Conservation (phyloP, 148 eudicot genomes). For the Heliosperma pusillum region DNA sequence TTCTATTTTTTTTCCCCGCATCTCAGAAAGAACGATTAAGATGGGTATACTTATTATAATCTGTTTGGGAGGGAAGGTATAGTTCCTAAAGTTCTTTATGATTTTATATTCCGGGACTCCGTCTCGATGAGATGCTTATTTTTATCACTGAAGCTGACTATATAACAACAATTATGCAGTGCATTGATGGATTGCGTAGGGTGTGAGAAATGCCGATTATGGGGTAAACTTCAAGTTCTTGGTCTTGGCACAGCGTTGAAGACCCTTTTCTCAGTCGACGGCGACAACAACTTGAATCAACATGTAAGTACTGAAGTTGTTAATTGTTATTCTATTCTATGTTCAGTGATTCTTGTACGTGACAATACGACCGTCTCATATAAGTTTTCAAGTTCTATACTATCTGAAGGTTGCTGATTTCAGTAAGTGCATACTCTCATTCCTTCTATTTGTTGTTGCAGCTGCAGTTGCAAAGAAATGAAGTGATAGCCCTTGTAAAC, state of each 20-base stretch:
- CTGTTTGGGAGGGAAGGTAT: too few species aligned
- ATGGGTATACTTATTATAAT: too few species aligned
- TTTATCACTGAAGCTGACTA: background rate
- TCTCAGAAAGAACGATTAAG: background rate
- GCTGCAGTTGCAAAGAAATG: conserved; percentile 42
- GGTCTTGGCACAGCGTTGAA: conserved; percentile 96
- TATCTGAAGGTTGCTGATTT: background rate
- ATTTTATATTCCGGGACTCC: too few species aligned
- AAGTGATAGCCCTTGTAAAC: conserved; percentile 43
- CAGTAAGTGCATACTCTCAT: background rate
- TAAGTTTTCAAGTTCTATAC: background rate
- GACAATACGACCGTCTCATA: too few species aligned
- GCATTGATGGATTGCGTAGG: conserved; percentile 97
- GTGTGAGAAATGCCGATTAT: conserved; percentile 92
- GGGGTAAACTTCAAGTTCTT: conserved; percentile 98
- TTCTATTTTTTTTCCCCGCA: background rate
- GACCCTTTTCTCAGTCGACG: conserved; percentile 72
- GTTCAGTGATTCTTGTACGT: too few species aligned
- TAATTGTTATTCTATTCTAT: background rate
- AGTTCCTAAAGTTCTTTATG: too few species aligned
- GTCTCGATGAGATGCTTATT: too few species aligned
- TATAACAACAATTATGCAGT: conserved; percentile 38
- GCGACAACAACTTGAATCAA: conserved; percentile 39
- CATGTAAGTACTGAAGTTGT: background rate
- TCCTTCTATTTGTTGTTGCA: conserved; percentile 13